Base-by-base conservation (phyloP, 257 asterid species). In the Fraxinus quadrangulata region DNA sequence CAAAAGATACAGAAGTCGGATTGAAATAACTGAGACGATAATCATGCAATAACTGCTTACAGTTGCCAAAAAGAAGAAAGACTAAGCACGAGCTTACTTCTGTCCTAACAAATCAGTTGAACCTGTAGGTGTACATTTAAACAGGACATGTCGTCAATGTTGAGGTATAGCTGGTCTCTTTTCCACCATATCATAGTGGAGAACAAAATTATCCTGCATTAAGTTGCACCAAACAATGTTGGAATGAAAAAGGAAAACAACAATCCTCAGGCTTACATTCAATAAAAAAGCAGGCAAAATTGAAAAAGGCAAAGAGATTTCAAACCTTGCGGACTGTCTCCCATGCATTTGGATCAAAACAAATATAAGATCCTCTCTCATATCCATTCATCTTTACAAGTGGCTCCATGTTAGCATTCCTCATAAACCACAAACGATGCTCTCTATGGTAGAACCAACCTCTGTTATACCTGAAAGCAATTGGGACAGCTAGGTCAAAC, bases 281-380 rank as follows among this genome's bases (percentile, higher is more conserved):
- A 10, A 24, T 28, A 11, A 80, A 28, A 79, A 67, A 28, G 39
- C 9, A 73, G 40, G 54, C n/a, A 39, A 37, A 37, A 11, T 24
- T 39, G 30, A 36, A 17, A 42, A 51, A 30, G 9, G 76, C 36
- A n/a, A 66, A 2, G 11, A 28, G 14, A 78, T 80, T 59, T 39
- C 85, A 37, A 67, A 96, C 99, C 98, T 96, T 96, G 83, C 97
- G 96, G 71, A 93, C 80, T 28, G 97, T 96, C 83, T 96, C 98
- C 99, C 99, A 96, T 73, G 96, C 89, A 86, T 89, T 94, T 36
- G 99, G 98, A 87, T 96, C 99, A 80, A 96, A 94, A 82, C 90
- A 88, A 80, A 92, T 89, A 78, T 90, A 96, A 69, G 98, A 90
- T 36, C 96, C 98, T 85, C 96, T 91, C 88, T 96, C 99, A 9